Evolutionary conservation across 176 grass and related monocot genomes (phyloP), one percentile per base, ranked within the genome.

Genomic region (Aegilops speltoides): DNA sequence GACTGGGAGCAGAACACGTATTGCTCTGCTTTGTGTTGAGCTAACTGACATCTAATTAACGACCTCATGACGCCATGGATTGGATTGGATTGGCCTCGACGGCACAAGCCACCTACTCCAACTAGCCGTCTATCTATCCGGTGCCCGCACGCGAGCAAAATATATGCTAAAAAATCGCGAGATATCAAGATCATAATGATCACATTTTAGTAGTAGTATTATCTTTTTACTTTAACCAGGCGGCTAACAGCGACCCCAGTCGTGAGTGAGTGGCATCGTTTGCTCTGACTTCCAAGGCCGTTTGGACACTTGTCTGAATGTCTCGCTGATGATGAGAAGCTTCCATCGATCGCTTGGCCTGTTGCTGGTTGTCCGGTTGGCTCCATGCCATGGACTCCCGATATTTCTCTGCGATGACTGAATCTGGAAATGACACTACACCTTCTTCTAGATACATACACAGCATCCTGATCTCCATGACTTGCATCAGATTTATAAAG

Each of bases 41-140:
- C 46, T 68, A 69, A 61, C 45, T 33, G 60, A 34, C 80, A 7
- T 66, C 40, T 33, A 79, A 12, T 23, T 33, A 75, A 61, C 80
- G 59, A 34, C 67, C 80, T 45, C 57, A 17, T 87, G 85, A 87
- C 81, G 85, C 76, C 68, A 80, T 57, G 4, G 54, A 7, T 9
- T 59, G 19, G 26, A 33, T 10, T 57, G 4, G 54, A 7, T 9
- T 59, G 19, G 26, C 41, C 14, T 34, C 56, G 23, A 69, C 72
- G 73, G 1, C 59, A 11, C 64, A 12, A 10, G 38, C 41, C 87
- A 67, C 46, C 81, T 38, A 76, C 81, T 78, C 63, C 84, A 78
- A 67, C 74, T 20, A 62, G 50, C 78, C 50, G 48, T 25, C 32
- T 15, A 81, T 25, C 32, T 15, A 81, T 59, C 43, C 50, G 0